Percentiles rank a stretch among this genome's conserved stretches.
Conservation (phyloP, 805 yeast genomes). For the Ogataea haglerorum region DNA sequence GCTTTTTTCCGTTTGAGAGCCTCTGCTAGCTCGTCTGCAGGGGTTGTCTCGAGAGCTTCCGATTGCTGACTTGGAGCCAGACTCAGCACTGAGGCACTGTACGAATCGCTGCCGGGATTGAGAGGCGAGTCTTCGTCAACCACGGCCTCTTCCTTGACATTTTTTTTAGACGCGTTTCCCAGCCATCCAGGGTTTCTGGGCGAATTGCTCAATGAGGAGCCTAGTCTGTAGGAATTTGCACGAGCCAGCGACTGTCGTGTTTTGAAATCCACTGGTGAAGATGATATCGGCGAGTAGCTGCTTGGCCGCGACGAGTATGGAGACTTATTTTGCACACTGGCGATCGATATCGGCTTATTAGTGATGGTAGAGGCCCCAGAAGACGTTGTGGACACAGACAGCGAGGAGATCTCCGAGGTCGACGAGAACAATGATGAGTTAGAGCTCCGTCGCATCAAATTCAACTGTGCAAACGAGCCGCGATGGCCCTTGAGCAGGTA, state of each 20-base stretch:
- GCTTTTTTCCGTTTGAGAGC: constrained; percentile 8
- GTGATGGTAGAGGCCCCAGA: constrained; percentile 15
- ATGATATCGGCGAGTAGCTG: constrained; percentile 19
- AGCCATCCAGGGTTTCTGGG: constrained; percentile 21
- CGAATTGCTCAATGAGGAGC: constrained; percentile 26
- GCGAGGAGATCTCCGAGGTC: constrained; percentile 25
- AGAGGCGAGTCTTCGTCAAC: constrained; percentile 22
- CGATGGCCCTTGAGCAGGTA: constrained; percentile 33
- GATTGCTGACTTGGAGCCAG: constrained; percentile 11
- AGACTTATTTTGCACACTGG: constrained; percentile 5
- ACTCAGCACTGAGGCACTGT: background rate
- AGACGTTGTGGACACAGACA: constrained; percentile 22
- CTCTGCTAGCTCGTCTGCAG: constrained; percentile 2
- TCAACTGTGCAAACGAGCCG: constrained; percentile 35
- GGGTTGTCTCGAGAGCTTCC: background rate
- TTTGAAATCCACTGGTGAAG: constrained; percentile 29
- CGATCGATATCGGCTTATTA: constrained; percentile 22
- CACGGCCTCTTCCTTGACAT: constrained; percentile 17
- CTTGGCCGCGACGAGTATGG: constrained; percentile 11
- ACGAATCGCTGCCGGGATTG: background rate
- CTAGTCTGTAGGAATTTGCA: constrained; percentile 24
- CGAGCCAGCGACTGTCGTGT: constrained; percentile 22
- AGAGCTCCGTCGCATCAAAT: constrained; percentile 26
- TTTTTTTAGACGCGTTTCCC: constrained; percentile 18
- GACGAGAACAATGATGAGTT: constrained; percentile 31